Evolutionary conservation across 768 basidiomycete species (phyloP).

Genomic region (Udeniomyces megalosporus): DNA sequence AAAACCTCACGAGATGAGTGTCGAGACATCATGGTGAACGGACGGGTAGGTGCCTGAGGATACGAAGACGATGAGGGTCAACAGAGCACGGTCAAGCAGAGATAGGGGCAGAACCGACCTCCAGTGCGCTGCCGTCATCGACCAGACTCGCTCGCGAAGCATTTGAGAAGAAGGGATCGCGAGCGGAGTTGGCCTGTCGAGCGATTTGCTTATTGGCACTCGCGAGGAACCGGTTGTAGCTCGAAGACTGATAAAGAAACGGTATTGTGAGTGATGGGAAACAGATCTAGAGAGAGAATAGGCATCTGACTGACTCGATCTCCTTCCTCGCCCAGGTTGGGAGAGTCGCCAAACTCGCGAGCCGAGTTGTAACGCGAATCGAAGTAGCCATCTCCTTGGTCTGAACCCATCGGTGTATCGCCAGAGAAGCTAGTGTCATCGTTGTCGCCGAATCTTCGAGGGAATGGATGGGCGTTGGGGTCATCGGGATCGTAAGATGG

Average conservation of each 20-base stretch:
- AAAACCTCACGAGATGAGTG: slow-evolving; percentile 38
- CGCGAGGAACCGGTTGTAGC: slow-evolving; percentile 64
- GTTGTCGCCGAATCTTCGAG: slow-evolving; percentile 4
- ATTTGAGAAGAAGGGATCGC: slow-evolving; percentile 63
- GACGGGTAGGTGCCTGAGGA: slow-evolving; percentile 41
- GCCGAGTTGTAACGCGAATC: background rate
- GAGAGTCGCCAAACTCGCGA: slow-evolving; percentile 4
- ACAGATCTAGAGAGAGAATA: background rate
- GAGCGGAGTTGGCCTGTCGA: slow-evolving; percentile 36
- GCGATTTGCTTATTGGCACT: slow-evolving; percentile 48
- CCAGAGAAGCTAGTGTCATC: background rate
- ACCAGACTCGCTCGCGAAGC: slow-evolving; percentile 19
- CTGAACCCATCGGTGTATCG: background rate
- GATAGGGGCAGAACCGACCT: too few relatives aligned
- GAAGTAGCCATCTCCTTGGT: background rate
- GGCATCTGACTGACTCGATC: background rate
- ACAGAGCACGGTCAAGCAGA: too few relatives aligned
- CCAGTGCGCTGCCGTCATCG: slow-evolving; percentile 9
- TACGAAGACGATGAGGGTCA: too few relatives aligned
- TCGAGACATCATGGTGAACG: slow-evolving; percentile 70
- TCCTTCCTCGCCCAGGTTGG: slow-evolving; percentile 6
- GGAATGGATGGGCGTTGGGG: background rate
- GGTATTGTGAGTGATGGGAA: too few relatives aligned
- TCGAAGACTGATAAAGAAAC: slow-evolving; percentile 19
- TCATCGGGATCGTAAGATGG: slow-evolving; percentile 4